phyloP scores from a whole-genome alignment of 192 early-diverging fungal genomes.

The Coemansia sp. region DNA sequence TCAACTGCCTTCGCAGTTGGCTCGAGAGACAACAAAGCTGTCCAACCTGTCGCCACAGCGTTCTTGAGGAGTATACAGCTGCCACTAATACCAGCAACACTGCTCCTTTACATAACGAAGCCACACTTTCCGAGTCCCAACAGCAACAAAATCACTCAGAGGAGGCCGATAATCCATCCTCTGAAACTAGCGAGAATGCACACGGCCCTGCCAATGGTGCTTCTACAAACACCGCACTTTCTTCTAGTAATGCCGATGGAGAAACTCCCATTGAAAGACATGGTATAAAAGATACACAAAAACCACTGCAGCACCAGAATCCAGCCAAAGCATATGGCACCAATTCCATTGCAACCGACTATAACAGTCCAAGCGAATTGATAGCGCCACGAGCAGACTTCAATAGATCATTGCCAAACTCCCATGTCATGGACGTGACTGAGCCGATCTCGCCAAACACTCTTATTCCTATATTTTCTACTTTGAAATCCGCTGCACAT shows the following conservation, averaged over 20 bases:
- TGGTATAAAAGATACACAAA: too few relatives aligned
- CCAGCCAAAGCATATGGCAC: too few relatives aligned
- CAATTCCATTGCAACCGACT: too few relatives aligned
- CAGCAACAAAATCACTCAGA: neutral
- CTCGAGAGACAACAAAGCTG: slow-evolving; percentile 96
- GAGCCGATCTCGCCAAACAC: neutral
- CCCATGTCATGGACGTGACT: neutral
- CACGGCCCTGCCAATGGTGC: neutral
- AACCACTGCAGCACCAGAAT: too few relatives aligned
- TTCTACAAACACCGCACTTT: neutral
- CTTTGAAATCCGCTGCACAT: neutral
- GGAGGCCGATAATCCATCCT: neutral
- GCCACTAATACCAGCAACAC: slow-evolving; percentile 3
- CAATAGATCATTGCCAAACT: neutral
- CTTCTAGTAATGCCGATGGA: too few relatives aligned
- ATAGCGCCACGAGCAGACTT: neutral
- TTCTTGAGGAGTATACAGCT: slow-evolving; percentile 16
- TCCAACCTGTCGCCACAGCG: slow-evolving; percentile 75
- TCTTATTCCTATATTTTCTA: slow-evolving; percentile 35
- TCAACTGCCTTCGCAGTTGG: slow-evolving; percentile 95
- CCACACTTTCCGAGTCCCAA: slow-evolving; percentile 1
- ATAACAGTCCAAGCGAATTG: too few relatives aligned
- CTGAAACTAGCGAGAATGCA: neutral
- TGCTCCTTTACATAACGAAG: neutral
- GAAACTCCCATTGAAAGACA: too few relatives aligned